Evolutionary conservation across 345 rosid species (phyloP), one percentile per base, ranked within the genome.

Genomic region (Syzygium aromaticum): DNA sequence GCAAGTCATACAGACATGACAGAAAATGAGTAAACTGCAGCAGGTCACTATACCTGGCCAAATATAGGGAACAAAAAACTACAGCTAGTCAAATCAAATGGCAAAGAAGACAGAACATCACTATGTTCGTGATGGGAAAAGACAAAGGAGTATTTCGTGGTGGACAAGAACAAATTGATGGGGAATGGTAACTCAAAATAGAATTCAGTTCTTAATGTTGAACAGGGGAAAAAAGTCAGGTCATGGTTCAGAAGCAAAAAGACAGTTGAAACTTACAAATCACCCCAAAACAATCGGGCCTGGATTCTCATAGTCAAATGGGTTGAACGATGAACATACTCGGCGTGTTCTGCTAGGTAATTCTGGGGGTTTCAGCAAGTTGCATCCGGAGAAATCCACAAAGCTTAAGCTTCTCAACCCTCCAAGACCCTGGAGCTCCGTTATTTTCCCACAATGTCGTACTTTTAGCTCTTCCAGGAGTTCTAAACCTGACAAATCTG

Each of bases 141-240:
- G 78, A 30, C 23, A 30, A 30, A 67, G 78, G 78, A 67, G 23
- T 30, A 30, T 30, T 1, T 4, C 6, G 1, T 33, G 78, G 78
- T 16, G 78, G 43, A 43, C 43, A 0, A 67, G 23, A 30, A 67
- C 43, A 57, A 25, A 30, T 1, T 0, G 38, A 28, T 5, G 0
- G 38, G 14, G 77, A 64, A 64, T 3, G 4, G 77, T 64, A 28
- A 16, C 77, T 30, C 23, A 38, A 67, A 33, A 2, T 33, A 38
- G 12, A 67, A 67, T 17, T 30, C 12, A 67, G 78, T 67, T 30
- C 25, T 33, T 67, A 67, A 67, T 0, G 12, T 1, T 4, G 46
- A 67, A 33, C 78, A 67, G 46, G 78, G 46, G 78, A 67, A 63
- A n/a, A n/a, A 16, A 22, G 40, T 64, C 77, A 30, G 77, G 21